Conservation (phyloP, 352 stramenopile genomes). For the Pilasporangium apinafurcum region DNA sequence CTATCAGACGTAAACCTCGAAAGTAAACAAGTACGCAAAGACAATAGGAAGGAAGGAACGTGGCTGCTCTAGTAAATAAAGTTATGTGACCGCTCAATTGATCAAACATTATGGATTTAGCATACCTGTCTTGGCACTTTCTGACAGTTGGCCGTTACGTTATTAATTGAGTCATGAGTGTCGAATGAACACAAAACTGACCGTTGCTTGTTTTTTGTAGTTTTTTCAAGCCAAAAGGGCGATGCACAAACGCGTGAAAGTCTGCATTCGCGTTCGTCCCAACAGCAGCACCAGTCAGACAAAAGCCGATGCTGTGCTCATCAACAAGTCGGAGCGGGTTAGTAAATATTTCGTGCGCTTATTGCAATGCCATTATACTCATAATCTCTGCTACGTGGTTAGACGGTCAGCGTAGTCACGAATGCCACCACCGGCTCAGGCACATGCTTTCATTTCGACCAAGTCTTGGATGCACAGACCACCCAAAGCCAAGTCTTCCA, state of each 20-base stretch:
- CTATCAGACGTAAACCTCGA: slow-evolving; percentile 63
- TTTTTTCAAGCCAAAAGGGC: neutral
- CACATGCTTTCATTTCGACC: slow-evolving; percentile 63
- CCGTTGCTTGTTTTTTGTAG: no score
- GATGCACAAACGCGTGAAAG: slow-evolving; percentile 66
- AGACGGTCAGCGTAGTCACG: slow-evolving; percentile 60
- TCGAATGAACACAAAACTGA: neutral
- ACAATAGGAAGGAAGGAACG: neutral
- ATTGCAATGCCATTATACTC: neutral
- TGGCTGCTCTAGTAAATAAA: neutral
- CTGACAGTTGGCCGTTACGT: no score
- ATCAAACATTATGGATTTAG: neutral
- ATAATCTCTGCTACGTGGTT: neutral
- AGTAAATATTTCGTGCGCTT: neutral
- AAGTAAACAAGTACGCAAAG: slow-evolving; percentile 5
- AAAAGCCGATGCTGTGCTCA: slow-evolving; percentile 17
- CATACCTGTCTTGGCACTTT: no score
- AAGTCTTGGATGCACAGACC: slow-evolving; percentile 33
- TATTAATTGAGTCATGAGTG: neutral
- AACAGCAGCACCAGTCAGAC: neutral
- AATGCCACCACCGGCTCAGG: slow-evolving; percentile 38
- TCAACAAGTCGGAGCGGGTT: slow-evolving; percentile 45
- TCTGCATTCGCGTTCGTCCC: slow-evolving; percentile 61
- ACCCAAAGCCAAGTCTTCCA: slow-evolving; percentile 51
- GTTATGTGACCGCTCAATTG: neutral